Evolutionary conservation across 2,329 filamentous ascomycete species (phyloP).

Genomic region (Aspergillus sp.): DNA sequence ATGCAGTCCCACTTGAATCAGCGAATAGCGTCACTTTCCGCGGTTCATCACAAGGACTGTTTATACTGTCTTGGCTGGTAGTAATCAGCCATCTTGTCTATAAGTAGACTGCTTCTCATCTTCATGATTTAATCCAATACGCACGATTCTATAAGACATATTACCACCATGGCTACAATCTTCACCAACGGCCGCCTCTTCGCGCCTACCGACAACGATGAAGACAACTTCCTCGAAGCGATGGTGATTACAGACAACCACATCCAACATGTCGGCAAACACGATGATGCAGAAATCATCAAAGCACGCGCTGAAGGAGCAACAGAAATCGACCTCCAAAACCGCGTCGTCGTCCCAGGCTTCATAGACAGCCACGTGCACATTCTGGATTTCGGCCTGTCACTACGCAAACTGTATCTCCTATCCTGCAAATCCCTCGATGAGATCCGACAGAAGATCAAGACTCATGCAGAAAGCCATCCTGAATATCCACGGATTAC

Average conservation of each 20-base stretch:
- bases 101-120: too few relatives aligned
- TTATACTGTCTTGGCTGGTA: too few relatives aligned
- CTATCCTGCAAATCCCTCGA: slow-evolving; percentile 38
- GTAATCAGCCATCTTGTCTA: too few relatives aligned
- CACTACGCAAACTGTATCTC: slow-evolving; percentile 41
- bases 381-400: slow-evolving; percentile 46
- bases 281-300: slow-evolving; percentile 18
- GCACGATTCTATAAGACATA: too few relatives aligned
- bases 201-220: slow-evolving; percentile 10
- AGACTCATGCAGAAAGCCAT: slow-evolving; percentile 35
- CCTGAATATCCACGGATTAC: slow-evolving; percentile 38
- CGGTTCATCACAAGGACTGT: too few relatives aligned
- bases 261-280: slow-evolving; percentile 38
- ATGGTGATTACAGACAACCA: slow-evolving; percentile 38
- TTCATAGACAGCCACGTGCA: slow-evolving; percentile 51
- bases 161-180: slow-evolving; percentile 4
- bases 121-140: too few relatives aligned
- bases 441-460: slow-evolving; percentile 41
- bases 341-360: slow-evolving; percentile 38
- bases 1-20: too few relatives aligned
- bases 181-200: slow-evolving; percentile 33
- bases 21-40: too few relatives aligned
- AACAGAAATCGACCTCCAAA: slow-evolving; percentile 28
- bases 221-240: slow-evolving; percentile 20
- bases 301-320: slow-evolving; percentile 15